Conservation (phyloP, 306 rosid genomes). For the Rosa persica region DNA sequence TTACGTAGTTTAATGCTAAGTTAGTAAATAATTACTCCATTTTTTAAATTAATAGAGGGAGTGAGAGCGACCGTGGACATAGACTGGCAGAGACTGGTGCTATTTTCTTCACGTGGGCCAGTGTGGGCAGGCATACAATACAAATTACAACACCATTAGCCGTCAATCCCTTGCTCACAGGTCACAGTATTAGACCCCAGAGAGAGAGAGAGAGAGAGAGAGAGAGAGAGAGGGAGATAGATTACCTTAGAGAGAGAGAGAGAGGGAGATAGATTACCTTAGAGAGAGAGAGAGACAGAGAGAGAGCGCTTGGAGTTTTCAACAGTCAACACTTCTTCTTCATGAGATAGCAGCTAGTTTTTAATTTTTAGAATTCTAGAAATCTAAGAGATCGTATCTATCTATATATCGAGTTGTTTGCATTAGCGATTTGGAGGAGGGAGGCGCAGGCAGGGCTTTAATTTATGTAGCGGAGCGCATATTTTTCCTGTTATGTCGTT, state of each 20-base stretch:
- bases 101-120: slow-evolving; percentile 63
- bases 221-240: background rate
- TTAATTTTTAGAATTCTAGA: background rate
- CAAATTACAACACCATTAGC: slow-evolving; percentile 39
- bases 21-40: background rate
- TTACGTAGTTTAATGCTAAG: background rate
- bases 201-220: too few relatives aligned
- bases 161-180: slow-evolving; percentile 50
- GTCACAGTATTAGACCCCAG: slow-evolving; percentile 24
- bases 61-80: background rate
- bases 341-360: background rate
- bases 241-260: background rate
- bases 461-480: slow-evolving; percentile 37
- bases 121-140: slow-evolving; percentile 36
- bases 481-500: slow-evolving; percentile 51
- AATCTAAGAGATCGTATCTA: background rate
- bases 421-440: background rate
- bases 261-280: too few relatives aligned
- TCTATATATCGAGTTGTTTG: background rate
- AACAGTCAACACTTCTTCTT: background rate
- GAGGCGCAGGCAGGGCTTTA: background rate
- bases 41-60: background rate
- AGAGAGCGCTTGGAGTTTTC: background rate
- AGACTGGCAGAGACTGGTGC: slow-evolving; percentile 14
- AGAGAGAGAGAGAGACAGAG: background rate